Base-by-base conservation (phyloP, 2,329 filamentous ascomycete genomes). In the Bipolaris victoriae region DNA sequence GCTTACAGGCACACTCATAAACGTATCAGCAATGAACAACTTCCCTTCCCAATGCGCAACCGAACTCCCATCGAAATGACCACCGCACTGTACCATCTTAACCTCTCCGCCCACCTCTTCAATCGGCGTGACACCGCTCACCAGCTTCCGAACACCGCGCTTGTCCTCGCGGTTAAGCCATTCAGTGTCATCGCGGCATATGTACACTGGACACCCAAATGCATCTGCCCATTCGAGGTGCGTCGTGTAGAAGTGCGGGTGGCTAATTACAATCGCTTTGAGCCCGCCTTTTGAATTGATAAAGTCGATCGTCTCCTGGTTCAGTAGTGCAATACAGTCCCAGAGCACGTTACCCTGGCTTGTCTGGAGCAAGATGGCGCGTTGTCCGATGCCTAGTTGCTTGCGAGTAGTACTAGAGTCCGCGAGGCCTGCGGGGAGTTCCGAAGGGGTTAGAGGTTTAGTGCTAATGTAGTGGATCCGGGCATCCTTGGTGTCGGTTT, bases 201-300 rank as follows among this genome's bases (percentile, higher is more conserved):
- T 69, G 67, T 90, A 93, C 0, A 95, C 86, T 0, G 86, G 87
- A 65, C 90, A 92, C 4, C 77, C 29, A 64, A 95, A 94, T 0
- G 82, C 81, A 43, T 79, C 71, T 0, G 89, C 88, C 91, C 91
- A 96, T 63, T 89, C 85, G 0, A 90, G 75, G 72, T 92, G 88
- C 3, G 90, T 90, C 13, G 87, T 87, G 77, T 91, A 95, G 77
- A 90, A 96, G 72, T 96, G 91, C 50, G 91, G 91, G 76, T 96
- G 90, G 10, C 84, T 88, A 61, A 93, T 91, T 0, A 82, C 86
- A 44, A 95, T 92, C 0, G 88, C 90, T 33, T 79, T 79, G 11
- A 96, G 69, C 0, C 89, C 90, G 41, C 90, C 90, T 6, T 87
- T 79, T 0, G 69, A 71, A 5, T 83, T 80, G 65, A 94, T 85